Conservation (phyloP, 768 basidiomycete genomes). For the Lyophyllum decastes region DNA sequence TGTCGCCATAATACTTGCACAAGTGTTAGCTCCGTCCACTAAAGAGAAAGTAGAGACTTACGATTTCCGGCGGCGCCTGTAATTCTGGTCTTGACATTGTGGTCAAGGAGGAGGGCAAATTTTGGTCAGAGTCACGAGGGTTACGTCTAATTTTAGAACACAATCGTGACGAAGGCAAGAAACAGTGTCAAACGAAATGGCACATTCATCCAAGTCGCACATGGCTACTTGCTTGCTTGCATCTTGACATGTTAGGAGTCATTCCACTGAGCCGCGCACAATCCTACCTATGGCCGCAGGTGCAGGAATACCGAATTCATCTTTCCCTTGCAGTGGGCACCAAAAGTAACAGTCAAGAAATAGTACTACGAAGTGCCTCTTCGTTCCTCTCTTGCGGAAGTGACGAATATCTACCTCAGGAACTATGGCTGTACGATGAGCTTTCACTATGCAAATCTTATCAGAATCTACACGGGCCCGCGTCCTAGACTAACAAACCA, state of each 20-base stretch:
- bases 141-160: constrained; percentile 15
- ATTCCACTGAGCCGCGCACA: too few relatives aligned
- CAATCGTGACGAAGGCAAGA: too few relatives aligned
- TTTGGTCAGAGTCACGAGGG: neutral
- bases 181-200: neutral
- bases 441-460: neutral
- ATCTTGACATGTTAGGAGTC: too few relatives aligned
- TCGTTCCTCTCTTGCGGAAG: neutral
- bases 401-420: neutral
- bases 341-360: too few relatives aligned
- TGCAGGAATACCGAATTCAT: too few relatives aligned
- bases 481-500: too few relatives aligned
- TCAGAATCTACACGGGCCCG: too few relatives aligned
- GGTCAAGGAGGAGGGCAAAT: constrained; percentile 1
- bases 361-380: too few relatives aligned
- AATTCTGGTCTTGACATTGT: constrained; percentile 87
- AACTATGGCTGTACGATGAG: neutral
- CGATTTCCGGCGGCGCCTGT: constrained; percentile 89
- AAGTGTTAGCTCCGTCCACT: neutral
- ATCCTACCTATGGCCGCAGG: too few relatives aligned
- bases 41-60: constrained; percentile 35
- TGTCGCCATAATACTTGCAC: constrained; percentile 91
- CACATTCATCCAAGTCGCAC: neutral
- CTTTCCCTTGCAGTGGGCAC: too few relatives aligned
- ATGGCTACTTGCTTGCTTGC: neutral